Conservation (phyloP, 805 yeast genomes). For the Candida quercuum region DNA sequence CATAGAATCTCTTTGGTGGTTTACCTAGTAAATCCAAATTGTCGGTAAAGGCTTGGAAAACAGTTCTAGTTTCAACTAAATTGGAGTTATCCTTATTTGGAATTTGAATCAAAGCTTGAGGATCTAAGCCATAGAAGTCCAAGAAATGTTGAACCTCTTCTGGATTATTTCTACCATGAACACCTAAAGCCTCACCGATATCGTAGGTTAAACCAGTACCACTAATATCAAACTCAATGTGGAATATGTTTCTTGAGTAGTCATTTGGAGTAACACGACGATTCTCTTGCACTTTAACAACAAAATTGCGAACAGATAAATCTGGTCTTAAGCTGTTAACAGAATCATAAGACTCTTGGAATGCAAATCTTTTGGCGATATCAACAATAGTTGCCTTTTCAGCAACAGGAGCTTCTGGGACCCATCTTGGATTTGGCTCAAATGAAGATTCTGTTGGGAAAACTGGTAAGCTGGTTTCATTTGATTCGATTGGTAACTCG, state of each 20-base stretch:
- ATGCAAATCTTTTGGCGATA: conserved; percentile 65
- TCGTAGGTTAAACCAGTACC: conserved; percentile 90
- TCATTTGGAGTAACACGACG: conserved; percentile 85
- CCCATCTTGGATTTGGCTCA: conserved; percentile 50
- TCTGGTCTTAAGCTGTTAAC: conserved; percentile 77
- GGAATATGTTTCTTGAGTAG: conserved; percentile 93
- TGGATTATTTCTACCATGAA: conserved; percentile 81
- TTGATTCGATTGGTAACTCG: conserved; percentile 26
- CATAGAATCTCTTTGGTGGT: conserved; percentile 93
- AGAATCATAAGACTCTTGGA: conserved; percentile 72
- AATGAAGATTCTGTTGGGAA: conserved; percentile 64
- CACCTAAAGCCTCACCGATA: conserved; percentile 95
- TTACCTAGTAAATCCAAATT: conserved; percentile 88
- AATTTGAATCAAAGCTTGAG: conserved; percentile 62
- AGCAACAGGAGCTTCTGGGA: conserved; percentile 33
- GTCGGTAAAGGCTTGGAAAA: conserved; percentile 74
- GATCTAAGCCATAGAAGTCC: conserved; percentile 62
- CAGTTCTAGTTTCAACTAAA: conserved; percentile 67
- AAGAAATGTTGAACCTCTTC: conserved; percentile 66
- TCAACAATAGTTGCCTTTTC: conserved; percentile 40
- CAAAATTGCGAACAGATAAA: conserved; percentile 74
- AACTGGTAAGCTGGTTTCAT: conserved; percentile 39
- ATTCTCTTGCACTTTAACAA: conserved; percentile 88
- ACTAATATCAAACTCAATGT: conserved; percentile 85
- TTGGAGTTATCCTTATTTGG: conserved; percentile 61